Evolutionary conservation across 1,284 basidiomycete species (phyloP), one percentile per base, ranked within the genome.

Genomic region (Papiliotrema fonsecae): DNA sequence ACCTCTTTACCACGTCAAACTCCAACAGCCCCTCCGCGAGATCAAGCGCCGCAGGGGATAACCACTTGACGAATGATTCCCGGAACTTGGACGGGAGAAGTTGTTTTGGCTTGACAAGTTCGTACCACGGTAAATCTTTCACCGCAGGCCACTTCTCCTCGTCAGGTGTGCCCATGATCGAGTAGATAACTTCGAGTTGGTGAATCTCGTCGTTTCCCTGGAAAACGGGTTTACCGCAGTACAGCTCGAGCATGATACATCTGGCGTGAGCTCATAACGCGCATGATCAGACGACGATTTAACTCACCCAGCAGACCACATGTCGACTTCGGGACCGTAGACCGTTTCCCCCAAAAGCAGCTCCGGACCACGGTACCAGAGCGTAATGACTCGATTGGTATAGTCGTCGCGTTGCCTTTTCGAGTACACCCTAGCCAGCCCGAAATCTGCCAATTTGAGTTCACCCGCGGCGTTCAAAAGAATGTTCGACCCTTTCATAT

Each of bases 351-450:
- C 97, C 58, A 98, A 85, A 34, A 99, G 75, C 41, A 99, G 77
- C 71, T 99, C 97, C 3, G 94, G 96, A 4, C 91, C 89, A 39
- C 96, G 83, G 74, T 99, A 99, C 97, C 97, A 99, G 39, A 97
- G 81, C 13, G 96, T 99, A 58, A 99, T 97, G 37, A 99, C 96
- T 27, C 96, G 82, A 73, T 99, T 98, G 27, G 96, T 99, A 69
- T 99, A 98, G 69, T 99, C 96, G 52, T 85, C 86, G 46, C 80
- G 79, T 16, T 88, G 78, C 13, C 88, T 83, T 70, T 96, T 96
- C 71, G 90, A 86, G 73, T 97, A 99, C 64, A 93, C 88, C 43
- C 96, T 81, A 7, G 96, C 96, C n/a, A 99, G 79, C 21, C 97
- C 97, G 72, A 99, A 99, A 74, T 99, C 96, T 13, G 83, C 96